Base-by-base conservation (phyloP, 352 stramenopile species). In the Phytophthora quininea region DNA sequence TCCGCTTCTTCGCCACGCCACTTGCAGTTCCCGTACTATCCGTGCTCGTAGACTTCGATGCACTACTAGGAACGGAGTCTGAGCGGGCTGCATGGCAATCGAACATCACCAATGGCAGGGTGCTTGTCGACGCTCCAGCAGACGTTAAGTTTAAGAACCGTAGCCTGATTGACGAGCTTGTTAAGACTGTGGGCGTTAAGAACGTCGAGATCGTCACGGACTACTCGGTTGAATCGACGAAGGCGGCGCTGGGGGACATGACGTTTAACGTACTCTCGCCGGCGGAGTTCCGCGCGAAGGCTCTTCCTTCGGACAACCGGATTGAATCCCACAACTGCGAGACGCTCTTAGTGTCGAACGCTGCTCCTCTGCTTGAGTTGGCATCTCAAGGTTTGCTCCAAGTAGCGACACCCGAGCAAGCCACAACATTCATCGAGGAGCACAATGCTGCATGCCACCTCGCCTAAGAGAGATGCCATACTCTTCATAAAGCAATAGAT, bases 1-100 rank as follows among this genome's bases (percentile, higher is more conserved):
- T 85, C 8, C 67, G 76, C 12, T 84, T 89, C 55, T 60, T 74
- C 35, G 84, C 84, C 15, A 79, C 54, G 14, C 59, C 73, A 14
- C 76, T 84, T 19, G 64, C 67, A 29, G 71, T 78, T 1, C 67
- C 71, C 3, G 37, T 79, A 31, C 19, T 68, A 3, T 74, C 40
- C 43, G 67, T 79, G 40, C 49, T 76, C 3, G 51, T 79, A 30
- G 71, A 79, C 51, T 54, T 79, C 48, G 56, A 79, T 27, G 8
- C 71, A 2, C 9, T 79, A 14, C 52, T 79, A 24, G 63, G 58
- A 49, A 60, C 56, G 9, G 54, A 60, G 24, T 30, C 43, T 3
- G 29, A 35, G 19, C 19, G 52, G 29, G 40, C 11, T 37, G 19
- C 35, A 19, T 58, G 52, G 52, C 19, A 54, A 29, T 24, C 27